Evolutionary conservation across 106 monocot genomes (phyloP).

Genomic region (Dendrobium catenatum): DNA sequence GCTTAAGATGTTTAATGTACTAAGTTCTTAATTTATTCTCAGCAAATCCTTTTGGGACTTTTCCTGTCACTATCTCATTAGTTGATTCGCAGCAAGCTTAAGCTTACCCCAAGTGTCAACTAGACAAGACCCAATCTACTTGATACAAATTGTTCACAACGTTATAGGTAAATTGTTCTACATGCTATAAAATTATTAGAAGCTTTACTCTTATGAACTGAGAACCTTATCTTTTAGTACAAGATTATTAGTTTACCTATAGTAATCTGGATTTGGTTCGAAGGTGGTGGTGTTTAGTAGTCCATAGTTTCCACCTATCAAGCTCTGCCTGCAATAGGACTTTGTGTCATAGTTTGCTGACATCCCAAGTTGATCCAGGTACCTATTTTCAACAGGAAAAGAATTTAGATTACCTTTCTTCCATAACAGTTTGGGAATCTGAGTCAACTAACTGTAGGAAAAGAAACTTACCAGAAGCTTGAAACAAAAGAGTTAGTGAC

Average conservation of each 20-base stretch:
- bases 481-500: slow-evolving; percentile 75
- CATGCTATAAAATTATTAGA: slow-evolving; percentile 28
- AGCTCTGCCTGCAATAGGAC: slow-evolving; percentile 72
- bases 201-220: slow-evolving; percentile 56
- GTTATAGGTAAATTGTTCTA: neutral
- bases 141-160: neutral
- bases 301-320: slow-evolving; percentile 87
- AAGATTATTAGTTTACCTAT: slow-evolving; percentile 37
- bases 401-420: neutral
- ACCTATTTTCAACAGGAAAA: slow-evolving; percentile 30
- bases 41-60: no score
- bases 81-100: no score
- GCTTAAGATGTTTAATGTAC: no score
- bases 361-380: slow-evolving; percentile 84
- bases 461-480: slow-evolving; percentile 34
- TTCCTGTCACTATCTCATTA: no score
- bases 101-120: no score
- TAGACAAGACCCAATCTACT: no score
- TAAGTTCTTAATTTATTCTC: no score
- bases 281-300: slow-evolving; percentile 63
- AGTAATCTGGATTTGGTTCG: slow-evolving; percentile 86
- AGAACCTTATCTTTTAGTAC: slow-evolving; percentile 26
- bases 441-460: neutral
- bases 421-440: neutral
- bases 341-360: slow-evolving; percentile 72